Base-by-base conservation (phyloP, 2,329 filamentous ascomycete genomes). In the Cercospora sp. region DNA sequence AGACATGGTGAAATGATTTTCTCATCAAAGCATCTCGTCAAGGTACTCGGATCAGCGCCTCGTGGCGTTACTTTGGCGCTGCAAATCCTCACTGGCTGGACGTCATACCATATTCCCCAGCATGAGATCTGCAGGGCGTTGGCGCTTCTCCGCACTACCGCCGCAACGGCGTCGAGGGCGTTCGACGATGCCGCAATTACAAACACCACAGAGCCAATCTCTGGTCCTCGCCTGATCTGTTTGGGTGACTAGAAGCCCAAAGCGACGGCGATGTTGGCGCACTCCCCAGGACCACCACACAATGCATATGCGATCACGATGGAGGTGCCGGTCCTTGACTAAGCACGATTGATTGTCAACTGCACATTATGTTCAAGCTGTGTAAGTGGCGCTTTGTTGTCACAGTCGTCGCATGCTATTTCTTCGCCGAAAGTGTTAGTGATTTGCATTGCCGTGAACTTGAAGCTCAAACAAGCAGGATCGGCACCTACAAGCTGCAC, bases 381-480 rank as follows among this genome's bases (percentile, higher is more conserved):
- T 45, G 31, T 58, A 39, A 58, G 62, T 64, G 62, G 51, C 62
- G 62, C 42, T 42, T 30, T 42, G 20, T 4, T 10, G 51, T 64
- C 45, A 48, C 61, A 57, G 42, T 23, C 42, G 48, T 18, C 28
- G 9, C 31, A 20, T 36, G 48, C 42, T 13, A n/a, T 12, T 28
- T 18, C 20, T 58, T 23, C n/a, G 16, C 51, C 62, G 30, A 39
- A 58, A 58, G 23, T 12, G 62, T 26, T 23, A 45, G 51, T 58
- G 62, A 64, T 64, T 33, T 64, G 18, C 48, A 64, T 58, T 58
- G 62, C 31, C 48, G 31, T 48, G n/a, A 36, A 58, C 51, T 36
- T 33, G 26, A 58, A 58, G 62, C 62, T 36, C 51, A 42, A 57
- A 64, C 48, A 57, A 64, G 62, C 62, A 30, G 51, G 42, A 45